Conservation (phyloP, 139 green algal genomes). For the Gonium pectorale region DNA sequence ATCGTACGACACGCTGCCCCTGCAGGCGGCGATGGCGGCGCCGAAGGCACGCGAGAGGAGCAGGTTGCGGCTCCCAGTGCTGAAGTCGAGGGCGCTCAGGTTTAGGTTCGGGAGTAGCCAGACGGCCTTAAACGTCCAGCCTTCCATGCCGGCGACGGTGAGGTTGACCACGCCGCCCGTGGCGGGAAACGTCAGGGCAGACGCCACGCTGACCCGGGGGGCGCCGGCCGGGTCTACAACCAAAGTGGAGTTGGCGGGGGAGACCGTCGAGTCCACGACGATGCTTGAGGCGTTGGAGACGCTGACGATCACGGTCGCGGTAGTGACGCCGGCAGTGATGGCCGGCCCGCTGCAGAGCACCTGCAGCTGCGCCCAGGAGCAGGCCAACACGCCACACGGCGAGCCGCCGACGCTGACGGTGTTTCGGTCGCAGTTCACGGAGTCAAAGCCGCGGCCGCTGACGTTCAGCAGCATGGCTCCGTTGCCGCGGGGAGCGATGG, state of each 20-base stretch:
- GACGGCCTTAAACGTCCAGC: not conserved
- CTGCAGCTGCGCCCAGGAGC: not conserved
- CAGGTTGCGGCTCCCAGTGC: not conserved
- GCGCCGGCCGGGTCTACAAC: not conserved
- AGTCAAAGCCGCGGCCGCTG: conserved; percentile 35
- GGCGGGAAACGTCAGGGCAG: not conserved
- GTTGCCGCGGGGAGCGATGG: not conserved
- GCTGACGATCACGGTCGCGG: not conserved
- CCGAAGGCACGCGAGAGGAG: not conserved
- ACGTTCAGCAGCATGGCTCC: conserved; percentile 2
- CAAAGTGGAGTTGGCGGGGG: not conserved
- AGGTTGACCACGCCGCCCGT: not conserved
- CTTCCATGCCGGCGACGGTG: not conserved
- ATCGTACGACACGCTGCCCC: not conserved
- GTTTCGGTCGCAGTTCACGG: conserved; percentile 14
- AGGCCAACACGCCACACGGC: not conserved
- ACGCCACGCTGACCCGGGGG: not conserved
- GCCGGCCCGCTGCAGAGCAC: not conserved
- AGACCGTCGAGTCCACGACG: not conserved
- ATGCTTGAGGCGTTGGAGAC: not conserved
- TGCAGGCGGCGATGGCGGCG: not conserved
- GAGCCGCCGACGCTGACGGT: not conserved
- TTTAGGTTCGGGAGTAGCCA: not conserved
- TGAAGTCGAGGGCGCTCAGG: not conserved
- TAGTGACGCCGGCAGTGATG: not conserved